A percentile compares a stretch with the other conserved stretches of the same genome.
Evolutionary conservation across 805 yeast genomes (phyloP).

Genomic region (Candida qinlingensis): DNA sequence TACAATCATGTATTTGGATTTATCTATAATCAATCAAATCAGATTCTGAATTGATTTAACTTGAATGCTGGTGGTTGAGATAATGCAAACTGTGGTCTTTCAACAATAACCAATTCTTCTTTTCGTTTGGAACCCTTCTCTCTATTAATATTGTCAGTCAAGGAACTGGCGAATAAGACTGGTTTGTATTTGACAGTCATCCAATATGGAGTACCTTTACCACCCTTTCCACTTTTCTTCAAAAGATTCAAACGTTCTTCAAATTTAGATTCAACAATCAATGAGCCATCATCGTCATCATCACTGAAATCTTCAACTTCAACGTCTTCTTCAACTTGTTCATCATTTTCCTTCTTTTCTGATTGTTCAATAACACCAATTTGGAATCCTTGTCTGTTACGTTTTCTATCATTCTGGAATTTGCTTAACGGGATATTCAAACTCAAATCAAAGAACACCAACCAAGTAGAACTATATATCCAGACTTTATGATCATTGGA

Average conservation of each 20-base stretch:
- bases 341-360: conserved; percentile 26
- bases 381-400: conserved; percentile 38
- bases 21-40: conserved; percentile 1
- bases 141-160: conserved; percentile 30
- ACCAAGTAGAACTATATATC: conserved; percentile 87
- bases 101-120: conserved; percentile 63
- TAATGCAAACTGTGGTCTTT: conserved; percentile 60
- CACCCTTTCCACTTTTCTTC: conserved; percentile 23
- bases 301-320: conserved; percentile 23
- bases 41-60: conserved; percentile 48
- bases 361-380: conserved; percentile 33
- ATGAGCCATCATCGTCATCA: conserved; percentile 21
- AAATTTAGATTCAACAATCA: conserved; percentile 7
- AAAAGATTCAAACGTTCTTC: conserved; percentile 8
- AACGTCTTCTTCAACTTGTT: neutral
- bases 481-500: conserved; percentile 47
- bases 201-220: conserved; percentile 53
- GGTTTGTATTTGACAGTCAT: conserved; percentile 72
- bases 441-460: conserved; percentile 65
- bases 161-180: conserved; percentile 52
- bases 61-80: conserved; percentile 62
- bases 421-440: conserved; percentile 45
- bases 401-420: conserved; percentile 29
- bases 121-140: conserved; percentile 2
- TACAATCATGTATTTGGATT: neutral